A percentile compares a stretch with the other conserved stretches of the same genome.
Evolutionary conservation across 257 asterid species (phyloP).

Genomic region (Solanum commersonii): DNA sequence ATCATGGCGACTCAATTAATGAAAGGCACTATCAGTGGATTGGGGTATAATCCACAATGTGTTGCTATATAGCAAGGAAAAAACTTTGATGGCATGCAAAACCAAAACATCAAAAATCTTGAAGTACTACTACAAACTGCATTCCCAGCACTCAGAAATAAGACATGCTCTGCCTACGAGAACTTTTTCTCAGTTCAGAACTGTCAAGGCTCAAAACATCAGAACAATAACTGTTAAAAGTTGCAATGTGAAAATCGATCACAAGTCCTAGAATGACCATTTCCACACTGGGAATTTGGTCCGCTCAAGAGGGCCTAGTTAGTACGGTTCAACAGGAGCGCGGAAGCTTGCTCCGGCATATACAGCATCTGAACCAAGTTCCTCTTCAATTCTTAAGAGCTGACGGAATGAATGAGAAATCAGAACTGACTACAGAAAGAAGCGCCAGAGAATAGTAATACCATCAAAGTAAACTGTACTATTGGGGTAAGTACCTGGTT

Average conservation of each 20-base stretch:
- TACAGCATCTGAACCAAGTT: slow-evolving; percentile 85
- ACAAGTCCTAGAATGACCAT: background rate
- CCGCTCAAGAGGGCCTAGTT: background rate
- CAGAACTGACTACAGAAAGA: background rate
- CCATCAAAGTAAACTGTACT: background rate
- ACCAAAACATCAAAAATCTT: background rate
- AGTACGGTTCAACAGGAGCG: slow-evolving; percentile 78
- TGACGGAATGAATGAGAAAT: slow-evolving; percentile 11
- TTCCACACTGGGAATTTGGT: background rate
- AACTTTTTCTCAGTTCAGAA: background rate
- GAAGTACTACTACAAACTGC: background rate
- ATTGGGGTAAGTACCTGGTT: slow-evolving; percentile 49
- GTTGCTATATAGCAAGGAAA: background rate
- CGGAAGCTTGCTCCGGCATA: slow-evolving; percentile 93
- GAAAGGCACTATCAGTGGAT: background rate
- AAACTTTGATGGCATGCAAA: background rate
- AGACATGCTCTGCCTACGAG: background rate
- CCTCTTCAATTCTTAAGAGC: slow-evolving; percentile 94
- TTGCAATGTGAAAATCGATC: background rate
- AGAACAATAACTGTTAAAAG: background rate
- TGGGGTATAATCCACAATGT: background rate
- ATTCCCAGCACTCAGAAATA: background rate
- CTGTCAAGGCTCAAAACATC: background rate
- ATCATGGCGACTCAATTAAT: background rate
- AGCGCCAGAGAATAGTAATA: background rate